These are phyloP conservation scores for Eucalyptus polyanthemos DNA, from an alignment of 345 rosid genomes.

Conservation along the genomic window DNA sequence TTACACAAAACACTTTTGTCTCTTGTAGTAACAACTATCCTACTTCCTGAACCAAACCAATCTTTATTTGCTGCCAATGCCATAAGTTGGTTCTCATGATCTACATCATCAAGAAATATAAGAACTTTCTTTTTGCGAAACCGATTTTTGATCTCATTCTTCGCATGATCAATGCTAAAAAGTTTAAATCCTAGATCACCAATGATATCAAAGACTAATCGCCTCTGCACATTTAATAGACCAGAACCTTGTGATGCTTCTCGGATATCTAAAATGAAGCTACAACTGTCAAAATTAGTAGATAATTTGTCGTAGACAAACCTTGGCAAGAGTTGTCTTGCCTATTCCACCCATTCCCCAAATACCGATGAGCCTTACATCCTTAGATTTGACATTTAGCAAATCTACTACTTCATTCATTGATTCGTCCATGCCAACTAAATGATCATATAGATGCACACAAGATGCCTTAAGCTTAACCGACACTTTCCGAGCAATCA, in stretches of 20 bases:
- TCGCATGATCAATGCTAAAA: too few species aligned
- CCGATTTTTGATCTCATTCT: too few species aligned
- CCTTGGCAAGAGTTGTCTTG: background rate
- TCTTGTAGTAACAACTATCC: too few species aligned
- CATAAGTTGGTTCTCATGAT: too few species aligned
- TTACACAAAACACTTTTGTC: too few species aligned
- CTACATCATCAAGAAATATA: too few species aligned
- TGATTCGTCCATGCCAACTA: background rate
- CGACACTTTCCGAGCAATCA: background rate
- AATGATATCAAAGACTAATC: too few species aligned
- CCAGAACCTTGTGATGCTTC: background rate
- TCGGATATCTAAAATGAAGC: background rate
- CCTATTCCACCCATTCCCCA: background rate
- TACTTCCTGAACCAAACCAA: too few species aligned
- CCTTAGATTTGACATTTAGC: background rate
- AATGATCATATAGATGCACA: background rate
- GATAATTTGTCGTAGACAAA: background rate
- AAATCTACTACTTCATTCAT: background rate
- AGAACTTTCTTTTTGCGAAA: too few species aligned
- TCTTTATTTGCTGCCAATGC: too few species aligned
- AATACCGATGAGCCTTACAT: background rate
- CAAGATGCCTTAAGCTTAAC: background rate
- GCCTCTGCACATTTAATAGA: too few species aligned
- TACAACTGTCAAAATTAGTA: background rate
- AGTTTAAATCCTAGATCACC: too few species aligned